phyloP scores from a whole-genome alignment of 495 filamentous ascomycete species.

The Neurospora cerealis region DNA sequence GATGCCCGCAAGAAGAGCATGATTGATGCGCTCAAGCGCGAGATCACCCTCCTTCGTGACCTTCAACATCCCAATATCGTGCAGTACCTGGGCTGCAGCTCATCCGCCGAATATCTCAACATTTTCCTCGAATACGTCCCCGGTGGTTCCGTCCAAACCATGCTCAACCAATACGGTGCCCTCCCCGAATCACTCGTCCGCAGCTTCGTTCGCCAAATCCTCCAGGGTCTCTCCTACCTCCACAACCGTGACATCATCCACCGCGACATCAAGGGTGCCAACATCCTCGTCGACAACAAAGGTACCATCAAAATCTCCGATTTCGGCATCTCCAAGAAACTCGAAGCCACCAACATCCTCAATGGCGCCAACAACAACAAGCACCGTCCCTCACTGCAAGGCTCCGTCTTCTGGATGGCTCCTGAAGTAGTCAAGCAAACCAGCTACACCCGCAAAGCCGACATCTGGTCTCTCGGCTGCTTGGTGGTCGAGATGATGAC shows the following conservation, averaged over 20 bases:
- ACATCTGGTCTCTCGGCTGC: slow-evolving; percentile 97
- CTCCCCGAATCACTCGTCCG: slow-evolving; percentile 87
- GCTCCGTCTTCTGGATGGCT: slow-evolving; percentile 99
- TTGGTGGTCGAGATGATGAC: slow-evolving; percentile 99
- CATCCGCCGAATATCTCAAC: slow-evolving; percentile 86
- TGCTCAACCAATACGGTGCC: slow-evolving; percentile 96
- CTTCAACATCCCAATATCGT: slow-evolving; percentile 96
- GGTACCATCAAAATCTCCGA: slow-evolving; percentile 99
- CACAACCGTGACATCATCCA: slow-evolving; percentile 96
- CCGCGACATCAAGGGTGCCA: slow-evolving; percentile 97
- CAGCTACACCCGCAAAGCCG: slow-evolving; percentile 96
- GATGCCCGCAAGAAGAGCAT: slow-evolving; percentile 93
- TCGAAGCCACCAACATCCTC: slow-evolving; percentile 35
- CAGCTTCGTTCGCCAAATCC: slow-evolving; percentile 94
- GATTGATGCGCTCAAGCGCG: slow-evolving; percentile 92
- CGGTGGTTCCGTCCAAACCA: slow-evolving; percentile 91
- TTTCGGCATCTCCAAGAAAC: slow-evolving; percentile 93
- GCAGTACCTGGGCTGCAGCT: slow-evolving; percentile 89
- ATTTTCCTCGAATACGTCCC: slow-evolving; percentile 99
- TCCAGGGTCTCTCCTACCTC: slow-evolving; percentile 88
- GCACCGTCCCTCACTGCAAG: slow-evolving; percentile 86
- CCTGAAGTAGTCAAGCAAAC: slow-evolving; percentile 97
- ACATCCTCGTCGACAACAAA: slow-evolving; percentile 98
- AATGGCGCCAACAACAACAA: slow-evolving; percentile 56
- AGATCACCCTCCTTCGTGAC: slow-evolving; percentile 89